Evolutionary conservation across 2,329 filamentous ascomycete genomes (phyloP).

Genomic region (Blumeriella jaapii): DNA sequence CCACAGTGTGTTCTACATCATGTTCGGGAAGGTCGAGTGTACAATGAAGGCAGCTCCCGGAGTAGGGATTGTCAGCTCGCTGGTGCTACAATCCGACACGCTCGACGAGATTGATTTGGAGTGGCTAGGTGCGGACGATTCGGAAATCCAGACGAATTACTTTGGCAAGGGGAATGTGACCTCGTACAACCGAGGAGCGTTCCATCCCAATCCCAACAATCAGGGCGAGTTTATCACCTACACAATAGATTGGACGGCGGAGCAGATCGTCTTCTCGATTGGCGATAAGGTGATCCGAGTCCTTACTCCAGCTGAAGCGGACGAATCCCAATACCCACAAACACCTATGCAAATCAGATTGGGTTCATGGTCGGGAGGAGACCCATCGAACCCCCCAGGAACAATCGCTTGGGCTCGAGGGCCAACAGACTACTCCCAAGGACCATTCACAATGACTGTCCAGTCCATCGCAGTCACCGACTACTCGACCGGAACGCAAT

Average conservation of each 20-base stretch:
- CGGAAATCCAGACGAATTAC: slow-evolving; percentile 89
- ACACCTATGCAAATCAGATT: slow-evolving; percentile 92
- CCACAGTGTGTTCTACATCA: slow-evolving; percentile 91
- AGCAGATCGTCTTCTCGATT: slow-evolving; percentile 79
- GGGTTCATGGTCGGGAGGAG: slow-evolving; percentile 85
- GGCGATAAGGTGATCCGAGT: slow-evolving; percentile 68
- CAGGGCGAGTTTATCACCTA: slow-evolving; percentile 76
- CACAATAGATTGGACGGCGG: slow-evolving; percentile 79
- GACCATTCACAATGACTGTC: slow-evolving; percentile 80
- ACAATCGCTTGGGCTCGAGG: slow-evolving; percentile 88
- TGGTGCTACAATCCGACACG: slow-evolving; percentile 81
- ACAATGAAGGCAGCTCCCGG: slow-evolving; percentile 79
- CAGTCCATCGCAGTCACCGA: slow-evolving; percentile 67
- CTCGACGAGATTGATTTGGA: slow-evolving; percentile 97
- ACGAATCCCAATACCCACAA: slow-evolving; percentile 73
- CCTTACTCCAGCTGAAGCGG: slow-evolving; percentile 57
- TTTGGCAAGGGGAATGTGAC: slow-evolving; percentile 86
- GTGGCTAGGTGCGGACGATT: slow-evolving; percentile 71
- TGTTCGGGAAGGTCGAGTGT: slow-evolving; percentile 89
- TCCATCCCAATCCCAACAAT: slow-evolving; percentile 56
- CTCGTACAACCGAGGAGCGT: slow-evolving; percentile 78
- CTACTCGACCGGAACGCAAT: slow-evolving; percentile 83
- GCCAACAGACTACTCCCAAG: slow-evolving; percentile 68
- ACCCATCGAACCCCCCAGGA: slow-evolving; percentile 60
- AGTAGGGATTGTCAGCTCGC: slow-evolving; percentile 82